Conservation (phyloP, 2,329 filamentous ascomycete genomes). For the Endocalyx cinctus region DNA sequence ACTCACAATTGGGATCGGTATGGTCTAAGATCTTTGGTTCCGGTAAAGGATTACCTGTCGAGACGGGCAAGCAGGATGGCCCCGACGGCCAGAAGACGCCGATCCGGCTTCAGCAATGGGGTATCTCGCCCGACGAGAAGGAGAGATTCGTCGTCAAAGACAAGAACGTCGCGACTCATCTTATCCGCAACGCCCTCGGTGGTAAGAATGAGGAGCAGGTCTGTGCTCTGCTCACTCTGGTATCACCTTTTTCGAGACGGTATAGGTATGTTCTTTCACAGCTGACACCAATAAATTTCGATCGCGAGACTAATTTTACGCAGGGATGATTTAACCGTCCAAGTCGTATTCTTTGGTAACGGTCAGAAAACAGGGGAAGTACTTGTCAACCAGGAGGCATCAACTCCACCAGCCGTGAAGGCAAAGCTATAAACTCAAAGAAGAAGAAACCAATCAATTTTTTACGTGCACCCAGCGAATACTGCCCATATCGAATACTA, state of each 20-base stretch:
- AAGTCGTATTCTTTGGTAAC: slow-evolving; percentile 97
- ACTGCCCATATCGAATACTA: too few relatives aligned
- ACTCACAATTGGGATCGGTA: slow-evolving; percentile 62
- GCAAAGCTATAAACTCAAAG: slow-evolving; percentile 29
- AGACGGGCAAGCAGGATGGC: slow-evolving; percentile 48
- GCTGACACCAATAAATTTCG: too few relatives aligned
- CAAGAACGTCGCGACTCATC: slow-evolving; percentile 92
- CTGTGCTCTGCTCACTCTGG: slow-evolving; percentile 84
- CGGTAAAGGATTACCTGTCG: slow-evolving; percentile 66
- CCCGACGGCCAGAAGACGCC: slow-evolving; percentile 76
- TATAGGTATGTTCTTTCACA: slow-evolving; percentile 63
- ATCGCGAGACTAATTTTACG: too few relatives aligned
- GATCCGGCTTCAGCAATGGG: slow-evolving; percentile 88
- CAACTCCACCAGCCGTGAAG: slow-evolving; percentile 54
- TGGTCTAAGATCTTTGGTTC: slow-evolving; percentile 64
- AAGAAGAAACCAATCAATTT: too few relatives aligned
- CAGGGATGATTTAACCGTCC: slow-evolving; percentile 91
- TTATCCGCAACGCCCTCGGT: slow-evolving; percentile 90
- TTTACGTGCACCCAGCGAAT: too few relatives aligned
- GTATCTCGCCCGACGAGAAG: slow-evolving; percentile 66
- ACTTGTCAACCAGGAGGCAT: slow-evolving; percentile 81
- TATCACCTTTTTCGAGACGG: slow-evolving; percentile 82
- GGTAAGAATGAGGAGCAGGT: slow-evolving; percentile 92
- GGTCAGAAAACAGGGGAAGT: slow-evolving; percentile 72
- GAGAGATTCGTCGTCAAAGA: slow-evolving; percentile 91